These are phyloP conservation scores for Alternaria burnsii DNA, from an alignment of 2,329 filamentous ascomycete species.

Conservation along the genomic window DNA sequence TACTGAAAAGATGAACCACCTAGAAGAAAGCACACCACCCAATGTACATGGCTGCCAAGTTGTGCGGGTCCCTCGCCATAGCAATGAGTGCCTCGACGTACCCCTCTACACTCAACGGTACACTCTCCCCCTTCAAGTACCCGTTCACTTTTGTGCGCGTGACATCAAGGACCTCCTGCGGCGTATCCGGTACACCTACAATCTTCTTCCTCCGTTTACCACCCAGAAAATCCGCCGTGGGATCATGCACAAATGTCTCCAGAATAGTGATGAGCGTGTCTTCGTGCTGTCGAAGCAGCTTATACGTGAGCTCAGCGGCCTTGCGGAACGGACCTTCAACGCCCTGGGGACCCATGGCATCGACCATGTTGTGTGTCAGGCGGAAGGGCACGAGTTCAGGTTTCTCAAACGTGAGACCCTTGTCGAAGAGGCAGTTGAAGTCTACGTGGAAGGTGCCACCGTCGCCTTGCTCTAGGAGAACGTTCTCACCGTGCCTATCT, in stretches of 20 bases:
- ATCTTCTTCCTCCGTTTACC: slow-evolving; percentile 69
- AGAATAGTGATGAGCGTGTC: slow-evolving; percentile 97
- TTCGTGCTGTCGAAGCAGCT: slow-evolving; percentile 85
- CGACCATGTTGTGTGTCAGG: slow-evolving; percentile 97
- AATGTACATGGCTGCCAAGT: slow-evolving; percentile 94
- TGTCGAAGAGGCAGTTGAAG: slow-evolving; percentile 99
- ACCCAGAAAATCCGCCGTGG: slow-evolving; percentile 87
- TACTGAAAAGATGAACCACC: background rate
- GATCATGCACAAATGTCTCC: slow-evolving; percentile 96
- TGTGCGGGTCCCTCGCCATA: slow-evolving; percentile 80
- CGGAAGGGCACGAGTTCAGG: slow-evolving; percentile 96
- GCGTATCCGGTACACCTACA: slow-evolving; percentile 69
- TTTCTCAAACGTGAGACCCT: slow-evolving; percentile 92
- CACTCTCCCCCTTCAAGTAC: slow-evolving; percentile 83
- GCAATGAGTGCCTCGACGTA: slow-evolving; percentile 96
- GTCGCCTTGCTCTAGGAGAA: slow-evolving; percentile 91
- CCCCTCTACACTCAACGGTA: slow-evolving; percentile 92
- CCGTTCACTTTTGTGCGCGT: slow-evolving; percentile 89
- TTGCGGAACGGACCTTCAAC: slow-evolving; percentile 91
- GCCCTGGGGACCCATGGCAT: slow-evolving; percentile 94
- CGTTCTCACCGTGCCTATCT: slow-evolving; percentile 96
- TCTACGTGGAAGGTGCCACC: slow-evolving; percentile 97
- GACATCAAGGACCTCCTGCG: slow-evolving; percentile 84
- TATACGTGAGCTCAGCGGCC: slow-evolving; percentile 87
- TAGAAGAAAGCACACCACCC: slow-evolving; percentile 83